Conservation (phyloP, 2,329 filamentous ascomycete species). For the Thelonectria discophora region DNA sequence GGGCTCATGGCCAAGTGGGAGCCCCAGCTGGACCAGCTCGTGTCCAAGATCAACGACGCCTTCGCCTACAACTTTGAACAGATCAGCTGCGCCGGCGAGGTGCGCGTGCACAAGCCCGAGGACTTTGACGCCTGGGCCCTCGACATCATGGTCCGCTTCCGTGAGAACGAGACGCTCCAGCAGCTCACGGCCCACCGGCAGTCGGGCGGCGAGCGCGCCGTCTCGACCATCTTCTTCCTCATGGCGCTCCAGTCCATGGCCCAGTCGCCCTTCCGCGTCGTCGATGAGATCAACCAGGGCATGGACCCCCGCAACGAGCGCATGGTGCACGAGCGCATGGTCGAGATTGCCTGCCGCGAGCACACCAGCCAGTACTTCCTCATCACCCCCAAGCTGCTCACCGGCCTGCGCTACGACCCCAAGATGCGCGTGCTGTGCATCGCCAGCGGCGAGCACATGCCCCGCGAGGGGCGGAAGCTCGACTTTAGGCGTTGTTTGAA, state of each 20-base stretch:
- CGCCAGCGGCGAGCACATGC: slow-evolving; percentile 83
- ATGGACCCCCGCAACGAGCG: slow-evolving; percentile 99
- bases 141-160: slow-evolving; percentile 94
- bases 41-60: slow-evolving; percentile 84
- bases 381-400: slow-evolving; percentile 94
- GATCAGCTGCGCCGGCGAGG: slow-evolving; percentile 93
- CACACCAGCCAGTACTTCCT: slow-evolving; percentile 90
- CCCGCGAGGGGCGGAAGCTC: slow-evolving; percentile 59
- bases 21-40: slow-evolving; percentile 79
- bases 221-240: slow-evolving; percentile 98
- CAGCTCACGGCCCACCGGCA: slow-evolving; percentile 91
- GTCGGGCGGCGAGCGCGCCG: slow-evolving; percentile 93
- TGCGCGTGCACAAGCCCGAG: slow-evolving; percentile 85
- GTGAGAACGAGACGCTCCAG: slow-evolving; percentile 83
- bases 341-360: slow-evolving; percentile 92
- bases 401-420: slow-evolving; percentile 82
- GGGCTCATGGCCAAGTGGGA: slow-evolving; percentile 81
- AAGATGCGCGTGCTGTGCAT: slow-evolving; percentile 96
- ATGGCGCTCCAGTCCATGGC: slow-evolving; percentile 97
- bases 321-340: slow-evolving; percentile 97
- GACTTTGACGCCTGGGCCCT: slow-evolving; percentile 96
- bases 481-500: slow-evolving; percentile 59
- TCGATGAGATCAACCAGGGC: slow-evolving; percentile 99
- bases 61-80: slow-evolving; percentile 94
- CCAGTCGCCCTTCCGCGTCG: slow-evolving; percentile 94